Evolutionary conservation across 306 rosid species (phyloP).

Genomic region (Sophora flavescens): DNA sequence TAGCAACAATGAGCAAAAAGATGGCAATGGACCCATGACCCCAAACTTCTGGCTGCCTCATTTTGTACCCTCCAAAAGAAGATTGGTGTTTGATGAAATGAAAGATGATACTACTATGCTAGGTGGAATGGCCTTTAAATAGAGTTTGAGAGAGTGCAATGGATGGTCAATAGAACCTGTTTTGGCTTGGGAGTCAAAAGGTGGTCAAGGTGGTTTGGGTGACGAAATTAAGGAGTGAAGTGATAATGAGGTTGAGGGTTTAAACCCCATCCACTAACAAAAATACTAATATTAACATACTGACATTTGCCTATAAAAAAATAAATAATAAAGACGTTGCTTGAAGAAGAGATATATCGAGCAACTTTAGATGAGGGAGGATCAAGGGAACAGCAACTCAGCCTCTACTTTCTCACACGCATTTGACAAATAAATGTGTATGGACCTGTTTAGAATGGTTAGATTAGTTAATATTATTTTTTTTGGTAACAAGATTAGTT

Average conservation of each 20-base stretch:
- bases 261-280: no score
- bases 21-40: conserved; percentile 40
- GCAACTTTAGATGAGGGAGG: background rate
- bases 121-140: background rate
- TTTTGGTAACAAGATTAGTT: background rate
- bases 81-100: background rate
- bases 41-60: conserved; percentile 54
- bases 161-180: no score
- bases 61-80: background rate
- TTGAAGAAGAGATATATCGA: no score
- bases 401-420: background rate
- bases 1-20: conserved; percentile 20
- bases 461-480: background rate
- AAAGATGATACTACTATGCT: background rate
- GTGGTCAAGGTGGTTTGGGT: no score
- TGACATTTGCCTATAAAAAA: no score
- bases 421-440: background rate
- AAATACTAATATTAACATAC: no score
- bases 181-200: no score
- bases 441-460: background rate
- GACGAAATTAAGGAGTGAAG: no score
- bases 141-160: conserved; percentile 11
- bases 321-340: no score
- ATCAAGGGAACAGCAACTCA: background rate
- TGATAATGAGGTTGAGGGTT: no score